phyloP scores from a whole-genome alignment of 768 basidiomycete genomes.

The Lactifluus rugatus region DNA sequence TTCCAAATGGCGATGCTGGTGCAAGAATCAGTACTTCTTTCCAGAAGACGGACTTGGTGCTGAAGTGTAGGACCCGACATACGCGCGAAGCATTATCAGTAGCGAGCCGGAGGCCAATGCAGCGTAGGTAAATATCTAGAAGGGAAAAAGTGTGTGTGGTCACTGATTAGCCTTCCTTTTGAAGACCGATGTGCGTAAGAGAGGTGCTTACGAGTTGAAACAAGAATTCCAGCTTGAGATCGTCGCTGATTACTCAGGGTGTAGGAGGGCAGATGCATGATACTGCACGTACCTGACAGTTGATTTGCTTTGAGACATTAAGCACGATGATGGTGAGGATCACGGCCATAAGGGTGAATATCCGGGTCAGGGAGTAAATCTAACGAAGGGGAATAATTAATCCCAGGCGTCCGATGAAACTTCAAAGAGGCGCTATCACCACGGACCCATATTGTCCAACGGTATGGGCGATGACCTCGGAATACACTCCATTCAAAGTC shows the following conservation, averaged over 20 bases:
- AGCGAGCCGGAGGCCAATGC: background rate
- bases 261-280: no score
- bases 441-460: background rate
- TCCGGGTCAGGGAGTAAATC: background rate
- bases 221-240: background rate
- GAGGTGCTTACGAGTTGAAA: background rate
- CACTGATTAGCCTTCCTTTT: background rate
- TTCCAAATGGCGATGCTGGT: background rate
- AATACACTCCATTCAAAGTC: background rate
- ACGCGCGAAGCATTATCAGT: background rate
- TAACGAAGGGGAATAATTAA: background rate
- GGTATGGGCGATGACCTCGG: background rate
- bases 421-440: no score
- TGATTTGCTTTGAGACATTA: background rate
- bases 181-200: background rate
- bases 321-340: background rate
- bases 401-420: background rate
- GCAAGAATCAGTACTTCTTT: background rate
- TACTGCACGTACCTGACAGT: background rate
- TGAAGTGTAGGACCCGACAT: background rate
- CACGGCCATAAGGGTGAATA: background rate
- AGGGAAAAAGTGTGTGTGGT: background rate
- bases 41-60: no score
- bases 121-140: background rate
- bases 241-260: background rate